Percentiles rank a stretch among this genome's conserved stretches.
Evolutionary conservation across 352 stramenopile genomes (phyloP).

Genomic region (Globisporangium viniferum): DNA sequence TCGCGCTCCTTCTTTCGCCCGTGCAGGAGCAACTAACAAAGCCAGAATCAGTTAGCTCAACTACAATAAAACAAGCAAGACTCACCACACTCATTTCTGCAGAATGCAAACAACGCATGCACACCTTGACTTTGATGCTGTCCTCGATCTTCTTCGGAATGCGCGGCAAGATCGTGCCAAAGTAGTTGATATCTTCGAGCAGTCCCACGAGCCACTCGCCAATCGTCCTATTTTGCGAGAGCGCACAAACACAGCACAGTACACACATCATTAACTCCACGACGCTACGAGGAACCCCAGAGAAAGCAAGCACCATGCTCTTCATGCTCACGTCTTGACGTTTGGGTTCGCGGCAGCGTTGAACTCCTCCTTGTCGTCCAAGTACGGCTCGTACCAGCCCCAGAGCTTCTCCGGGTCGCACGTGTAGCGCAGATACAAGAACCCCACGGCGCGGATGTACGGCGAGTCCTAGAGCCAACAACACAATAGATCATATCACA

Average conservation of each 20-base stretch:
- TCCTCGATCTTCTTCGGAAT: slow-evolving; percentile 96
- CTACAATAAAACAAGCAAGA: too few relatives aligned
- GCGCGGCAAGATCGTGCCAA: slow-evolving; percentile 94
- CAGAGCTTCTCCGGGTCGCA: slow-evolving; percentile 92
- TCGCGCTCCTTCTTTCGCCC: slow-evolving; percentile 63
- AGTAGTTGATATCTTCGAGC: slow-evolving; percentile 95
- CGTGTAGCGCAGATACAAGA: slow-evolving; percentile 98
- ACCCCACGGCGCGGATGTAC: slow-evolving; percentile 96
- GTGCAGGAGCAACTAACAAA: slow-evolving; percentile 70
- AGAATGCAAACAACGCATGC: neutral
- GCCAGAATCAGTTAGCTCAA: too few relatives aligned
- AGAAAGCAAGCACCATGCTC: neutral
- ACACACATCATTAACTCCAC: neutral
- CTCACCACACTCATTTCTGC: too few relatives aligned
- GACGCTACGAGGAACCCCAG: neutral
- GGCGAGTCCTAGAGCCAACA: slow-evolving; percentile 82
- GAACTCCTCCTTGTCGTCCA: slow-evolving; percentile 95
- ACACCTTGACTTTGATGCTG: slow-evolving; percentile 93
- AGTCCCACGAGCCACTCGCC: slow-evolving; percentile 90
- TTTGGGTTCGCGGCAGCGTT: slow-evolving; percentile 81
- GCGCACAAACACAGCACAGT: neutral
- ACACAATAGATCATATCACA: too few relatives aligned
- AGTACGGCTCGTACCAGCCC: slow-evolving; percentile 94
- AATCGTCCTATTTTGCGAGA: slow-evolving; percentile 75
- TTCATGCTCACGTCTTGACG: slow-evolving; percentile 56